Base-by-base conservation (phyloP, 805 yeast genomes). In the Barnettozyma sp. region DNA sequence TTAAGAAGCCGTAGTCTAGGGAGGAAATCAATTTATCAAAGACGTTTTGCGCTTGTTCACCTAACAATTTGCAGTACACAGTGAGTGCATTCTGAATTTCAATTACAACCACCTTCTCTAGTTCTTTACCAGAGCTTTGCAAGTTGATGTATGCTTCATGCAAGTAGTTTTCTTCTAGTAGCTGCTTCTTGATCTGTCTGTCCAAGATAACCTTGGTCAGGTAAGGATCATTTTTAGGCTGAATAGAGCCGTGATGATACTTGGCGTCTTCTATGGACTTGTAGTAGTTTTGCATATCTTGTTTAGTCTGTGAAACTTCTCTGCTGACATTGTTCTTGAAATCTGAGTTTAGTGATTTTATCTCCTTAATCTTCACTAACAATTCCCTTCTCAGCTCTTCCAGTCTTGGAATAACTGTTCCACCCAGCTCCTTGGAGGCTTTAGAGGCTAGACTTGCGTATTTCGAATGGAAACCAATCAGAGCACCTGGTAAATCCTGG, bases 141-240 rank as follows among this genome's bases (percentile, higher is more conserved):
- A 88, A 69, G 59, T 90, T 88, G 46, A 78, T 68, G 56, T 73
- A 90, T 0, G 97, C 95, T 56, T 88, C 95, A 53, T 86, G 85
- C 31, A 90, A 65, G 51, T 78, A 82, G 58, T 81, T 82, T 57
- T 90, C 97, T 59, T 86, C 96, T 14, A 70, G 69, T 30, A 90
- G 59, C 56, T 86, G 95, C 46, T 71, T 73, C 49, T 72, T 78
- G 50, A 92, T 73, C 57, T 82, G 90, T 53, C 76, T 70, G 48
- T 90, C 95, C 45, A 90, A 65, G 26, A 68, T 60, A 28, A 76
- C 62, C 56, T 83, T 84, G 31, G 84, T 68, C 41, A 92, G 58
- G 50, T 76, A 87, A 2, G 98, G 97, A 56, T 90, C 98, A 47
- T 75, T 73, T 44, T 69, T 73, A 12, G 77, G 70, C 38, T 61